Conservation (phyloP, 176 grass and related monocot genomes). For the Avena insularis region DNA sequence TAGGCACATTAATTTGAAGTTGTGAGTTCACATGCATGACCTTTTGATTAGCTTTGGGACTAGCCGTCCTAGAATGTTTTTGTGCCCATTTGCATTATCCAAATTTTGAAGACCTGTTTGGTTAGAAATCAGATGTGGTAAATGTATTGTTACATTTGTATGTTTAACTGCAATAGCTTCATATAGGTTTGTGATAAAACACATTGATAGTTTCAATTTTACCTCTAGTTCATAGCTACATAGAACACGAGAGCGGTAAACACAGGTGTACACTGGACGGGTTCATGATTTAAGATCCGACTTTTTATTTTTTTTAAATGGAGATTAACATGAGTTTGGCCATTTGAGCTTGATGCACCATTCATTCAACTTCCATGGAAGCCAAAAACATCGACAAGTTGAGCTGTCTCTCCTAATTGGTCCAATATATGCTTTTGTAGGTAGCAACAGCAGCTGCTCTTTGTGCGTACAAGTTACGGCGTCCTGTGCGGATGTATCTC, state of each 20-base stretch:
- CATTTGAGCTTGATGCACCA: conserved; percentile 1
- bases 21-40: neutral
- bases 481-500: conserved; percentile 79
- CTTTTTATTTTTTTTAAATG: neutral
- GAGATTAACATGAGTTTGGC: neutral
- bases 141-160: neutral
- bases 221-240: neutral
- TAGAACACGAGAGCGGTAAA: neutral
- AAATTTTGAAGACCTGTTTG: neutral
- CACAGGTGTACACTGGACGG: neutral
- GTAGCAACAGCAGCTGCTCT: conserved; percentile 74
- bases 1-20: neutral
- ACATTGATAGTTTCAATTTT: neutral
- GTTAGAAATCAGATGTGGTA: neutral
- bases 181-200: neutral
- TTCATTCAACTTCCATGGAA: conserved; percentile 25
- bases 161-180: neutral
- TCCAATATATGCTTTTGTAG: conserved; percentile 38
- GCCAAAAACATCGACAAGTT: neutral
- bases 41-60: neutral
- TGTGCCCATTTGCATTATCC: neutral
- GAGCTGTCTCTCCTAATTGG: neutral
- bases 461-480: conserved; percentile 64
- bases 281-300: neutral
- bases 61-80: neutral